phyloP scores from a whole-genome alignment of 129 eudicot genomes.

The Silybum marianum region DNA sequence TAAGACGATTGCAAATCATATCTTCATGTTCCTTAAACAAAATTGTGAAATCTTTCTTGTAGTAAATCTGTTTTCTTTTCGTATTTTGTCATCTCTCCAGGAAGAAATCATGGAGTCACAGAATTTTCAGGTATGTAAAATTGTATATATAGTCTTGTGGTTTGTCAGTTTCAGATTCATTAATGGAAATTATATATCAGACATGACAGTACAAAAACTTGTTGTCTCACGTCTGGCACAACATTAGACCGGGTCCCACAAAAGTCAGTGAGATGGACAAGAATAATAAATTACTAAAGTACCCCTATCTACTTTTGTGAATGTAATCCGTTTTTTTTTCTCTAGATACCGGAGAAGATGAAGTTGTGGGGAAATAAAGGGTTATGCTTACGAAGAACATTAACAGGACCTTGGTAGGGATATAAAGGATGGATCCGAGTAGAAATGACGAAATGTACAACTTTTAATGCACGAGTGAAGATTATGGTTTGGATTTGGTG shows the following conservation, averaged over 20 bases:
- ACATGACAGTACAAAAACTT: background rate
- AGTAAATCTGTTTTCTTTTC: constrained; percentile 26
- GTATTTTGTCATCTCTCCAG: constrained; percentile 38
- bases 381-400: constrained; percentile 67
- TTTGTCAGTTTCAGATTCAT: background rate
- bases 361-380: constrained; percentile 37
- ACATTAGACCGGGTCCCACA: background rate
- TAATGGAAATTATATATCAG: background rate
- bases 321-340: background rate
- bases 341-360: constrained; percentile 55
- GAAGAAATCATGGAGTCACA: constrained; percentile 64
- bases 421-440: background rate
- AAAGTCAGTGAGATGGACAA: background rate
- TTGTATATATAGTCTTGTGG: background rate
- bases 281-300: background rate
- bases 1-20: background rate
- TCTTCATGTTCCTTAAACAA: background rate
- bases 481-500: constrained; percentile 2
- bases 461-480: background rate
- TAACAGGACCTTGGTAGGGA: constrained; percentile 84
- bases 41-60: constrained; percentile 7
- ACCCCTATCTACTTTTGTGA: background rate
- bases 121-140: constrained; percentile 59
- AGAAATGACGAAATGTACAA: constrained; percentile 3
- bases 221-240: background rate